phyloP scores from a whole-genome alignment of 1,284 basidiomycete species.

The Rhodofomes roseus region DNA sequence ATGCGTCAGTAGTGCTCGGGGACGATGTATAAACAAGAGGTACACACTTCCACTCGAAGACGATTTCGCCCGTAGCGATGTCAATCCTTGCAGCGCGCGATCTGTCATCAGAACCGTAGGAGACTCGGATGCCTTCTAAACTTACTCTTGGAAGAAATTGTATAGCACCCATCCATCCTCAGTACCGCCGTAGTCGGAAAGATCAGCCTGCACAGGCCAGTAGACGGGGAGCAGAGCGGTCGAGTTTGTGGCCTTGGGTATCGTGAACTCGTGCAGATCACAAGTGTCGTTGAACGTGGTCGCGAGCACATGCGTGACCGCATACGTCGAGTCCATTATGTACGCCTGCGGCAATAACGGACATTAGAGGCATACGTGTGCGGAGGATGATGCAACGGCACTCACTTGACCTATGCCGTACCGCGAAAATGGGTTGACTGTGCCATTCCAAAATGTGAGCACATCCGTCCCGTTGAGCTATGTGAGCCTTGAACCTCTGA shows the following conservation, averaged over 20 bases:
- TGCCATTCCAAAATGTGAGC: neutral
- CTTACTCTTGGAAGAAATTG: neutral
- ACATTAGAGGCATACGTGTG: neutral
- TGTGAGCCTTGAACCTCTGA: neutral
- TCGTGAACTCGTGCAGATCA: neutral
- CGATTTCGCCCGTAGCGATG: neutral
- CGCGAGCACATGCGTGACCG: neutral
- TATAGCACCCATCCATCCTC: neutral
- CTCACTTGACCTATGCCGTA: neutral
- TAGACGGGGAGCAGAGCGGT: neutral
- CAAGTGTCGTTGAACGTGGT: neutral
- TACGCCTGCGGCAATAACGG: neutral
- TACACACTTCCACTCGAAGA: constrained; percentile 1
- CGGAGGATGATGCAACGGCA: neutral
- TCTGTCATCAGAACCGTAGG: neutral
- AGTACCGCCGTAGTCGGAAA: neutral
- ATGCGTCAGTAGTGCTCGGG: neutral
- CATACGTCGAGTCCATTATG: neutral
- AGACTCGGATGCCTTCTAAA: neutral
- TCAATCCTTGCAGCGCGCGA: neutral
- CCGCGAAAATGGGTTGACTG: neutral
- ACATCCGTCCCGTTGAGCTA: neutral
- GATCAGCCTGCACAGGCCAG: neutral
- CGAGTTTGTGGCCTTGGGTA: neutral
- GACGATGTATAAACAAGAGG: neutral